A percentile compares a stretch with the other conserved stretches of the same genome.
phyloP scores from a whole-genome alignment of 2,329 filamentous ascomycete genomes.

The Xylaria sp. region DNA sequence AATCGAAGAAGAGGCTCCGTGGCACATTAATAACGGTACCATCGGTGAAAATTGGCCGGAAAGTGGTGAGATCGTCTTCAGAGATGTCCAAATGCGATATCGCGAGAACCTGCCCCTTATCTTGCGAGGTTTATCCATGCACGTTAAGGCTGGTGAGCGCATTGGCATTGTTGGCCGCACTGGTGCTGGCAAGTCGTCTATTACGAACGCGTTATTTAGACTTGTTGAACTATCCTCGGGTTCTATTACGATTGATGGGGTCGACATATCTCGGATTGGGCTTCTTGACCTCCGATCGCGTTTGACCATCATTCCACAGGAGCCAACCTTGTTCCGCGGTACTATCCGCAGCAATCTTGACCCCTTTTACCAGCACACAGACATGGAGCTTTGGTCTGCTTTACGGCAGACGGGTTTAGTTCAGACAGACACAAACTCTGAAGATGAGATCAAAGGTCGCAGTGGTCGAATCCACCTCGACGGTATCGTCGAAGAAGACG shows the following conservation, averaged over 20 bases:
- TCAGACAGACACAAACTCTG: neutral
- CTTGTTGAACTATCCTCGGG: neutral
- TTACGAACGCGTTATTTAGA: neutral
- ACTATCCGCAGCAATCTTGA: neutral
- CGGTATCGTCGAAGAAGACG: conserved; percentile 87
- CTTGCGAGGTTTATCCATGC: too few species aligned
- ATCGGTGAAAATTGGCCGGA: neutral
- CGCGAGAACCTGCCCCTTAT: neutral
- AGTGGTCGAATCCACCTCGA: conserved; percentile 64
- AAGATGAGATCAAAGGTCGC: neutral
- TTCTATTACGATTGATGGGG: neutral
- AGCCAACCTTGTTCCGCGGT: neutral
- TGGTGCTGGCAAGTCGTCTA: neutral
- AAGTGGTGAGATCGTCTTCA: neutral
- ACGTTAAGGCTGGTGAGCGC: neutral
- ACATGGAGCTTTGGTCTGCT: neutral
- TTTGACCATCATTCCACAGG: neutral
- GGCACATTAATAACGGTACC: neutral
- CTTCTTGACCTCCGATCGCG: neutral
- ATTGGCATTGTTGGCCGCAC: conserved; percentile 3
- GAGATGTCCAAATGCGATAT: neutral
- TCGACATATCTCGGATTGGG: neutral
- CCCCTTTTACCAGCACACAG: neutral
- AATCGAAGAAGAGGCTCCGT: neutral
- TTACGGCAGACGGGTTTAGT: neutral